Base-by-base conservation (phyloP, 2,329 filamentous ascomycete genomes). In the Neocucurbitaria cava region DNA sequence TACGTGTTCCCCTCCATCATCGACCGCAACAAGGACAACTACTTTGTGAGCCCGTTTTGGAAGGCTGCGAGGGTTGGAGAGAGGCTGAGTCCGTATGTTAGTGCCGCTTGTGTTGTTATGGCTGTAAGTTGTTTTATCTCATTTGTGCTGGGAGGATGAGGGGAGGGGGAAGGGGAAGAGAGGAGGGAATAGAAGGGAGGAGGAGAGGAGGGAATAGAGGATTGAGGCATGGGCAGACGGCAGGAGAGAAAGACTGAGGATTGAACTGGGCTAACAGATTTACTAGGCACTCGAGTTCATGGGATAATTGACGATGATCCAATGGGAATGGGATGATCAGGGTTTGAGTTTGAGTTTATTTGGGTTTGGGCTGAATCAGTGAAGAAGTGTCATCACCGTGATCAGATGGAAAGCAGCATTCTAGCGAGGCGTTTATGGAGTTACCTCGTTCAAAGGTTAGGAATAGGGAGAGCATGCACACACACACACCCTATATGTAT, bases 21-120 rank as follows among this genome's bases (percentile, higher is more conserved):
- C 80, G 94, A 98, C 78, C 85, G 90, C 46, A 95, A 96, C 76
- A 96, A 96, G 82, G 87, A 94, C 68, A 91, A 68, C 61, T 92
- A 89, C 13, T 79, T 92, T 46, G 86, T 92, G 66, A 91, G 92
- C 47, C 89, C 96, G 58, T 96, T 98, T 74, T 99, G 95, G 95
- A 97, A 98, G 79, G 92, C 87, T 61, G 95, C 95, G 23, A 84
- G 95, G 61, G 87, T 99, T 73, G 95, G 95, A 33, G 95, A 99
- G 81, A 82, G 95, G 61, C 76, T 99, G 64, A 97, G 92, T 75
- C 95, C 95, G 38, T 98, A 98, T 76, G 91, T 99, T 69, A 96
- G 92, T 79, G 81, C 98, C 74, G 96, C 92, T 76, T 98, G 94
- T 75, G 83, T 97, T 28, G 78, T 92, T 68, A 98, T 99, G 93